These are phyloP conservation scores for Pestalotiopsis sp. DNA, from an alignment of 2,329 filamentous ascomycete genomes.

Conservation along the genomic window DNA sequence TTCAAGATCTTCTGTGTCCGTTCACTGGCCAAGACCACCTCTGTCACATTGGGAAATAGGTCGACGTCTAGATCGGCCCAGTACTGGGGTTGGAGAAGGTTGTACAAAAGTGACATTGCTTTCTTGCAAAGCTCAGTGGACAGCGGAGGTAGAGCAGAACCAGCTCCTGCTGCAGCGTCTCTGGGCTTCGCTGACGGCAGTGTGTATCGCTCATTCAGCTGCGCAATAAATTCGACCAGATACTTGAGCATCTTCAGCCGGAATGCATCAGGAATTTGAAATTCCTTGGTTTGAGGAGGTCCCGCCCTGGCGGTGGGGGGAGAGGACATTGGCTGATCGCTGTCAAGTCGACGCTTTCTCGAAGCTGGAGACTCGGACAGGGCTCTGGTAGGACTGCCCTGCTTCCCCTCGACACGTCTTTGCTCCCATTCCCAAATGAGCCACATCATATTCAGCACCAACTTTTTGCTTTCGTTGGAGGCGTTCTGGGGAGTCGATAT, in stretches of 20 bases:
- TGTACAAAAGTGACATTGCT: slow-evolving; percentile 78
- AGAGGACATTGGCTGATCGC: slow-evolving; percentile 56
- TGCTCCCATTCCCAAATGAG: slow-evolving; percentile 94
- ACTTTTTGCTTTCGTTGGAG: slow-evolving; percentile 88
- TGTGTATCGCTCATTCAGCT: slow-evolving; percentile 82
- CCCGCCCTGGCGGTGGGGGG: slow-evolving; percentile 54
- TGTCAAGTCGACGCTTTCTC: slow-evolving; percentile 78
- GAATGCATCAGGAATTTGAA: slow-evolving; percentile 67
- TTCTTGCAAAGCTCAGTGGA: slow-evolving; percentile 84
- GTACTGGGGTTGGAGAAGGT: slow-evolving; percentile 82
- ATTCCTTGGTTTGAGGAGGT: slow-evolving; percentile 60
- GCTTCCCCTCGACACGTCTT: slow-evolving; percentile 69
- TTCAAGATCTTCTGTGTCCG: slow-evolving; percentile 66
- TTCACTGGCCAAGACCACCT: slow-evolving; percentile 82
- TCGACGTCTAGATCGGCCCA: slow-evolving; percentile 94
- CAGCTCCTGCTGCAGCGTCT: slow-evolving; percentile 49
- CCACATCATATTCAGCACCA: slow-evolving; percentile 88
- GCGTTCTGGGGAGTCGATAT: slow-evolving; percentile 82
- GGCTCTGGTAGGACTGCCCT: slow-evolving; percentile 39
- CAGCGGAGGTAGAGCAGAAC: slow-evolving; percentile 52
- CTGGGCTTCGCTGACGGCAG: slow-evolving; percentile 72
- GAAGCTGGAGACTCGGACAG: slow-evolving; percentile 72
- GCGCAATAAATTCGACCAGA: slow-evolving; percentile 91
- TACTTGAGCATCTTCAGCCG: slow-evolving; percentile 90
- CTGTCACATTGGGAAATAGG: slow-evolving; percentile 86